Evolutionary conservation across 345 rosid genomes (phyloP).

Genomic region (Bruguiera gymnorhiza): DNA sequence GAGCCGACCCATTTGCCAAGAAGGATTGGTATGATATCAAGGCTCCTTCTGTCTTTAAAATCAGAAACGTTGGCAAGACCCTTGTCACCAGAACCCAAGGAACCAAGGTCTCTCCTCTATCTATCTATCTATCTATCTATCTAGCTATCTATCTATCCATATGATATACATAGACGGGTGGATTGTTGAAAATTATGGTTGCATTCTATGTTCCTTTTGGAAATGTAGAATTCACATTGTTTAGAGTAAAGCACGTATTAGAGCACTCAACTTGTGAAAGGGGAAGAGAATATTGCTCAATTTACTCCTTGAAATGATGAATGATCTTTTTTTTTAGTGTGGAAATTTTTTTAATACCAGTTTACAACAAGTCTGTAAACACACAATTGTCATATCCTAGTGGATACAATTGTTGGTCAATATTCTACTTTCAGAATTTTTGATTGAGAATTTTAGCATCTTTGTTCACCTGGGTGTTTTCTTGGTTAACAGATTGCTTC

Average conservation of each 20-base stretch:
- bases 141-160: background rate
- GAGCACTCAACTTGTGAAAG: no score
- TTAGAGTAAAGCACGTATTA: no score
- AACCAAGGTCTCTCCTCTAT: conserved; percentile 56
- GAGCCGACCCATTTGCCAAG: conserved; percentile 90
- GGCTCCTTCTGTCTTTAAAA: conserved; percentile 72
- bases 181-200: background rate
- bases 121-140: background rate
- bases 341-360: background rate
- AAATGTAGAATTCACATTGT: no score
- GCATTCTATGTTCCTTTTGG: background rate
- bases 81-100: conserved; percentile 95
- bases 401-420: background rate
- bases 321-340: background rate
- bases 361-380: background rate
- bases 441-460: background rate
- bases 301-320: no score
- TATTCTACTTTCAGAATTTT: background rate
- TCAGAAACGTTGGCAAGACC: conserved; percentile 79
- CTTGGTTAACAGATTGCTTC: conserved; percentile 71
- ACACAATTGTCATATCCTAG: background rate
- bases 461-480: background rate
- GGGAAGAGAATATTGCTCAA: no score
- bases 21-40: conserved; percentile 98
- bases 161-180: background rate